Evolutionary conservation across 306 rosid species (phyloP), one percentile per base, ranked within the genome.

Genomic region (Quillaja saponaria): DNA sequence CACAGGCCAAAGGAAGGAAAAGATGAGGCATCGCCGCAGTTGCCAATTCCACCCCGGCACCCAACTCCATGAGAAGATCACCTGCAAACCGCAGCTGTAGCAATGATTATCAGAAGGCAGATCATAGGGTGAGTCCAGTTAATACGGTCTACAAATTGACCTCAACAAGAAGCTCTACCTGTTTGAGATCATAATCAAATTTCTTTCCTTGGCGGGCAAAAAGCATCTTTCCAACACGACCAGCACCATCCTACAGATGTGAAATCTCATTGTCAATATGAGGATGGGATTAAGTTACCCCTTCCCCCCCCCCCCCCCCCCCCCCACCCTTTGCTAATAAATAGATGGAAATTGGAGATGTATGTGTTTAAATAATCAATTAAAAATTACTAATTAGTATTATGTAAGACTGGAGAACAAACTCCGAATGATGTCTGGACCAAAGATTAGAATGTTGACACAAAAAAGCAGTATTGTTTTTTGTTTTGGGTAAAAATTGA

Each of bases 1-100:
- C 97, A 83, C 99, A 92, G 54, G 99, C 99, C 80, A 92, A 57
- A 64, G 99, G 99, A 80, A 92, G 99, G 75, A 92, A 92, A 10
- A 92, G 86, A 58, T 89, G 97, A 0, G 99, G 99, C 76, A 80
- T 80, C 21, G 95, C 86, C 49, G 97, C 87, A 64, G 97, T 92
- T 25, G 86, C 94, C 58, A 92, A 80, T 79, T 92, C 99, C 46
- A 92, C 86, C 48, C 91, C 99, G 31, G 97, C 99, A 72, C 99
- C 99, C 82, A 92, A 62, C 76, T 92, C 97, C 99, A 92, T 80
- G 10, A 92, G 82, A 78, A 92, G 97, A 85, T 92, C 99, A 55
- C 99, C 99, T 0, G 91, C 74, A 78, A 92, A 87, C 40, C 99
- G 85, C 62, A 92, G 60, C 99, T 92, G 82, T 54, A 78, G 63